These are phyloP conservation scores for Vanrija sp. DNA, from an alignment of 1,284 basidiomycete genomes.

Conservation along the genomic window DNA sequence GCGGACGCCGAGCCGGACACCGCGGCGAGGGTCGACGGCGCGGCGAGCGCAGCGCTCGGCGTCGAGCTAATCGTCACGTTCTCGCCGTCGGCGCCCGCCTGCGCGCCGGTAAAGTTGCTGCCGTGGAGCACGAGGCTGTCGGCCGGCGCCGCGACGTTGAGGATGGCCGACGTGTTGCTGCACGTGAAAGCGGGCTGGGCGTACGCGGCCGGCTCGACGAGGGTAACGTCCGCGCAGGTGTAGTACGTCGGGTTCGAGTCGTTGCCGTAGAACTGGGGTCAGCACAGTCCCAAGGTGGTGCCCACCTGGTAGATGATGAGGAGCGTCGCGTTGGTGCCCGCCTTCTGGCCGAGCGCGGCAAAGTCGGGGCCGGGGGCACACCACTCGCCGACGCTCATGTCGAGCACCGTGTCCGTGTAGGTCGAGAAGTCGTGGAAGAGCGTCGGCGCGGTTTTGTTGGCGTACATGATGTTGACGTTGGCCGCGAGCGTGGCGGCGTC, in stretches of 20 bases:
- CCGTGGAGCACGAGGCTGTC: slow-evolving; percentile 3
- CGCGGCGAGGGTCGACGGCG: not conserved
- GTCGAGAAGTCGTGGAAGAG: slow-evolving; percentile 12
- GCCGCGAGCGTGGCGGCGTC: slow-evolving; percentile 9
- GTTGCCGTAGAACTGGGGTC: slow-evolving; percentile 13
- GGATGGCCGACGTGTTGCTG: not conserved
- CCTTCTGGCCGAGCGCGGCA: slow-evolving; percentile 13
- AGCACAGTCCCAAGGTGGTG: not conserved
- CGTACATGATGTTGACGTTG: slow-evolving; percentile 23
- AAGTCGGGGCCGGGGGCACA: slow-evolving; percentile 26
- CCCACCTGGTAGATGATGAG: slow-evolving; percentile 26
- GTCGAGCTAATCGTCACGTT: not conserved
- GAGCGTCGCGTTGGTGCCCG: slow-evolving; percentile 24
- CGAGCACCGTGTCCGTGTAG: slow-evolving; percentile 20
- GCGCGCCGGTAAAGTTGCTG: not conserved
- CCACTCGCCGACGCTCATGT: slow-evolving; percentile 22
- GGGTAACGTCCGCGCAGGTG: slow-evolving; percentile 24
- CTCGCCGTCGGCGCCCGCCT: not conserved
- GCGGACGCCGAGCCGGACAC: not conserved
- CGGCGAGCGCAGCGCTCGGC: not conserved
- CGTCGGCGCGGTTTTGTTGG: slow-evolving; percentile 20
- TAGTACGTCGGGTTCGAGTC: slow-evolving; percentile 15
- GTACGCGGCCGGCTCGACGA: slow-evolving; percentile 11
- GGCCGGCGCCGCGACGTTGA: not conserved
- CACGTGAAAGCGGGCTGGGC: not conserved